Percentiles rank a stretch among this genome's conserved stretches.
Conservation (phyloP, 2,329 filamentous ascomycete genomes). For the Talaromyces rugulosus region DNA sequence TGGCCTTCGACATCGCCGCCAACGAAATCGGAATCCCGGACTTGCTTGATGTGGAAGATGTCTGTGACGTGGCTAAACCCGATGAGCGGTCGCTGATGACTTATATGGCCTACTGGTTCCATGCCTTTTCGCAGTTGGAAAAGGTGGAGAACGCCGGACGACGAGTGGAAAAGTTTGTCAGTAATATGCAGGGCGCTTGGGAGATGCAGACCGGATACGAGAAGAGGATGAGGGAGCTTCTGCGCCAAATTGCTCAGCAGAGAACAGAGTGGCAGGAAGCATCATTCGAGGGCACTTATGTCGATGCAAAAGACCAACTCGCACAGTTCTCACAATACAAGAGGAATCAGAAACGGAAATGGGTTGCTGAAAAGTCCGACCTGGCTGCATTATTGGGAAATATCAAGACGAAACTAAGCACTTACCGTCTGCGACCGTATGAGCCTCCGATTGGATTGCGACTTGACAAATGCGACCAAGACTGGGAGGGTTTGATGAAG, state of each 20-base stretch:
- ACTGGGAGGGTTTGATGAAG: slow-evolving; percentile 75
- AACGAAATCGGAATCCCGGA: slow-evolving; percentile 97
- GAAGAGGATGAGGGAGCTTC: slow-evolving; percentile 77
- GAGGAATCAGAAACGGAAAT: slow-evolving; percentile 80
- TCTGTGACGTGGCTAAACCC: slow-evolving; percentile 91
- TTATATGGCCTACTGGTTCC: slow-evolving; percentile 99
- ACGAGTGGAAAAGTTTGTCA: slow-evolving; percentile 95
- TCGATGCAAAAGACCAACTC: slow-evolving; percentile 84
- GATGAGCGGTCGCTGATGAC: slow-evolving; percentile 98
- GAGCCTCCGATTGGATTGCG: slow-evolving; percentile 81
- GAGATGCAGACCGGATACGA: slow-evolving; percentile 99
- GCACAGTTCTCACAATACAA: slow-evolving; percentile 84
- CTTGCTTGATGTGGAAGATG: slow-evolving; percentile 93
- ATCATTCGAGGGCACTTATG: slow-evolving; percentile 85
- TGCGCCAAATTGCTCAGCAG: slow-evolving; percentile 70
- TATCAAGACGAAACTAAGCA: slow-evolving; percentile 97
- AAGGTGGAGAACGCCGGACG: slow-evolving; percentile 95
- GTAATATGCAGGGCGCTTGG: slow-evolving; percentile 98
- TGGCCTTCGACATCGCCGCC: slow-evolving; percentile 93
- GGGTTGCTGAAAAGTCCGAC: slow-evolving; percentile 98
- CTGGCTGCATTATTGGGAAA: slow-evolving; percentile 89
- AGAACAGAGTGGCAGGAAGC: slow-evolving; percentile 72
- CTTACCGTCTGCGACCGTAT: slow-evolving; percentile 86
- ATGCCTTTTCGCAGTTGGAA: slow-evolving; percentile 98
- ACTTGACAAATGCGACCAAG: slow-evolving; percentile 73